Conservation (phyloP, 2,329 filamentous ascomycete species). For the Fusarium ramigenum region DNA sequence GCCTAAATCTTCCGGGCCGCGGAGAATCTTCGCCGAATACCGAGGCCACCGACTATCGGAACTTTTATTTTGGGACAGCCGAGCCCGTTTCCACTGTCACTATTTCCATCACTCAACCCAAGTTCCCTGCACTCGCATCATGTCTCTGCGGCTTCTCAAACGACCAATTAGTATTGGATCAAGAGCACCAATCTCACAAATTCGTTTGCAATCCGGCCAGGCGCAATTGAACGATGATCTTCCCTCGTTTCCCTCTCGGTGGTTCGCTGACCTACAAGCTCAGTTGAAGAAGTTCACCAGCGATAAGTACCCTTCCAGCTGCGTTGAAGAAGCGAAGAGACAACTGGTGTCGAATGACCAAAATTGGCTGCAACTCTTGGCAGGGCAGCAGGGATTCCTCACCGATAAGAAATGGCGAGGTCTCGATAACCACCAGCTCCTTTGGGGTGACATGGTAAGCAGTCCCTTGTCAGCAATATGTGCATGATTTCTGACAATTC, state of each 20-base stretch:
- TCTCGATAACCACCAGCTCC: conserved; percentile 18
- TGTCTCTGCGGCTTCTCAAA: not conserved
- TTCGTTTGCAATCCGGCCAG: not conserved
- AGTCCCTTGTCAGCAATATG: too few species aligned
- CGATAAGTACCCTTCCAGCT: not conserved
- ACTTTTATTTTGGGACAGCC: not conserved
- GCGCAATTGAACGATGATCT: not conserved
- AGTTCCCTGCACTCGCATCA: not conserved
- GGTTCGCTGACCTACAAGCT: conserved; percentile 23
- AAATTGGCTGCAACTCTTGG: conserved; percentile 21
- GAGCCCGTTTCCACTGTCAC: not conserved
- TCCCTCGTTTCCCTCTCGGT: conserved; percentile 5
- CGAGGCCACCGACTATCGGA: not conserved
- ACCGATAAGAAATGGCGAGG: conserved; percentile 21
- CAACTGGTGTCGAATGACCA: not conserved
- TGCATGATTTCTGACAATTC: not conserved
- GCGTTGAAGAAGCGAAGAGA: not conserved
- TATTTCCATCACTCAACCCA: not conserved
- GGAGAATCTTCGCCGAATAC: not conserved
- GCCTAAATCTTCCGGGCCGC: not conserved
- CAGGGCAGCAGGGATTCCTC: conserved; percentile 15
- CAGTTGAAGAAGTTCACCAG: not conserved
- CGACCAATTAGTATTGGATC: not conserved
- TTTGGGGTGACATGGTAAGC: conserved; percentile 34
- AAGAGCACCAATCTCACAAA: not conserved